phyloP scores from a whole-genome alignment of 208 protist genomes.

The Leishmania amazonensis region DNA sequence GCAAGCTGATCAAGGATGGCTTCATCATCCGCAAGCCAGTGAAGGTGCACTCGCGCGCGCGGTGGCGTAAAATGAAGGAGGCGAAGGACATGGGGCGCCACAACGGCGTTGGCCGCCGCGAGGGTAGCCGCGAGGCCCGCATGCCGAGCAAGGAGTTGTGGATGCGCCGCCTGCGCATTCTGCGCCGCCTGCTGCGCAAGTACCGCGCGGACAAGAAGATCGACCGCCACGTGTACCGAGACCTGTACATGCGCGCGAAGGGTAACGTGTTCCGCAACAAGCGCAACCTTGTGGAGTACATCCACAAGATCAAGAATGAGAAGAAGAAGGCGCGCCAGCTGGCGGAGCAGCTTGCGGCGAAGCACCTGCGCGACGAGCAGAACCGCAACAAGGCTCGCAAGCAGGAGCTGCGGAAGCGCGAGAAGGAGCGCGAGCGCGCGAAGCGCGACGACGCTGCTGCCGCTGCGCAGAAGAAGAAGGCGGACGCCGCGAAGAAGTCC shows the following conservation, averaged over 20 bases:
- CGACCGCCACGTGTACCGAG: conserved; percentile 97
- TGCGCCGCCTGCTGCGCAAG: conserved; percentile 97
- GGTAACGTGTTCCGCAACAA: conserved; percentile 99
- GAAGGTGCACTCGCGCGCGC: conserved; percentile 95
- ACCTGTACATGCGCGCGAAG: conserved; percentile 98
- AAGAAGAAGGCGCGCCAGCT: conserved; percentile 94
- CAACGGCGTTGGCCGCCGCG: conserved; percentile 94
- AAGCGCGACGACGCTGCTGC: conserved; percentile 60
- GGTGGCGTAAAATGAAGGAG: conserved; percentile 85
- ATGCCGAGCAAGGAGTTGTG: conserved; percentile 97
- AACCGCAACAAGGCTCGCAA: conserved; percentile 74
- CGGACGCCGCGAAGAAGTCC: conserved; percentile 50
- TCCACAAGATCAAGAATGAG: conserved; percentile 98
- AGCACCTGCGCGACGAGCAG: conserved; percentile 67
- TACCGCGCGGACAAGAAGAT: conserved; percentile 99
- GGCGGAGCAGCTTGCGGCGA: conserved; percentile 87
- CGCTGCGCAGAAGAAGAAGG: conserved; percentile 51
- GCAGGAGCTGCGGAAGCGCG: conserved; percentile 75
- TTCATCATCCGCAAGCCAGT: conserved; percentile 97
- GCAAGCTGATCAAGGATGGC: conserved; percentile 97
- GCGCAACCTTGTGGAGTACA: conserved; percentile 98
- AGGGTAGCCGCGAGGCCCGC: conserved; percentile 97
- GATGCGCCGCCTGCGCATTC: conserved; percentile 98
- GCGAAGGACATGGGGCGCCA: conserved; percentile 96
- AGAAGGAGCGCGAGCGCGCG: conserved; percentile 77